Conservation (phyloP, 2,329 filamentous ascomycete species). For the Zymoseptoria crescenta region DNA sequence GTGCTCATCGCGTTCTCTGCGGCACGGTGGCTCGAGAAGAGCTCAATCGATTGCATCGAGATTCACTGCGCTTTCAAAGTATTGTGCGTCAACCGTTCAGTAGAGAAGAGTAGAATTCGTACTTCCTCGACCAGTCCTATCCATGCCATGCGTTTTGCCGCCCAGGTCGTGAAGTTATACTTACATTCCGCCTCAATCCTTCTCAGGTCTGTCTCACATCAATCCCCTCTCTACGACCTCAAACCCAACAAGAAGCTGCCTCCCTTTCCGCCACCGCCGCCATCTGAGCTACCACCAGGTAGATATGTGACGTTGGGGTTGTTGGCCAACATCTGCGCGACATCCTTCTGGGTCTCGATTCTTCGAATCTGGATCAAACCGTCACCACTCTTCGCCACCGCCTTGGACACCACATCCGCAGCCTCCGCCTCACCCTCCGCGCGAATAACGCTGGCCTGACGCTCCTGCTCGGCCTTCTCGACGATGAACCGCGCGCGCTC, state of each 20-base stretch:
- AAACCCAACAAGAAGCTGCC: constrained; percentile 61
- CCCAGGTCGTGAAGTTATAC: constrained; percentile 5
- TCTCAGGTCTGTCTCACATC: neutral
- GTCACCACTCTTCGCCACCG: constrained; percentile 86
- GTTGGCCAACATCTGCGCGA: constrained; percentile 76
- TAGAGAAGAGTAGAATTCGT: constrained; percentile 15
- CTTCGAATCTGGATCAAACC: constrained; percentile 91
- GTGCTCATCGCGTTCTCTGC: neutral
- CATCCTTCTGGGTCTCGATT: constrained; percentile 94
- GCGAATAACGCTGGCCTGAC: constrained; percentile 95
- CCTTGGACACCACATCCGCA: constrained; percentile 89
- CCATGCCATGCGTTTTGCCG: constrained; percentile 2
- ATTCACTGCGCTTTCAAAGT: neutral
- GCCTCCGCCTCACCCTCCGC: constrained; percentile 97
- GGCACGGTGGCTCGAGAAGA: neutral
- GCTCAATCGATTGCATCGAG: too few relatives aligned
- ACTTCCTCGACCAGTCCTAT: neutral
- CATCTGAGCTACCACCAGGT: constrained; percentile 58
- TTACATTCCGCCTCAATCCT: constrained; percentile 1
- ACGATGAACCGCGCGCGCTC: constrained; percentile 97
- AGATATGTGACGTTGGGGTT: constrained; percentile 97
- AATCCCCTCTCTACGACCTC: constrained; percentile 39
- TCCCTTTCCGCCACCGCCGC: constrained; percentile 44
- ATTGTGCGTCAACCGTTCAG: neutral
- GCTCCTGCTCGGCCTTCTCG: constrained; percentile 96